phyloP scores from a whole-genome alignment of 1,139 yeast genomes.

The Yamadazyma taylorii region DNA sequence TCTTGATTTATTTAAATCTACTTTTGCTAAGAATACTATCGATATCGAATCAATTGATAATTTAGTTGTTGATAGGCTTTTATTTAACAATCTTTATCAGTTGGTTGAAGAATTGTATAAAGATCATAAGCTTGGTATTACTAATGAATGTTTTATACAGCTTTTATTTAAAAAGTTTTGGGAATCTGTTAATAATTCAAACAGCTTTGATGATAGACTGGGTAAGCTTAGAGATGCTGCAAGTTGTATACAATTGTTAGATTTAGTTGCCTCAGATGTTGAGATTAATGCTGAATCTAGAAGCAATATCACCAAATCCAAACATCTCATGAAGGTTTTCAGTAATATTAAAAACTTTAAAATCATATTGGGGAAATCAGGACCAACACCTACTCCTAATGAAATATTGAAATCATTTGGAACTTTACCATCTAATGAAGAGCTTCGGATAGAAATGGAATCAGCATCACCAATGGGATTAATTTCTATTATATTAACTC shows the following conservation, averaged over 20 bases:
- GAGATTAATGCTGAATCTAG: constrained; percentile 13
- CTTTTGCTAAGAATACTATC: constrained; percentile 24
- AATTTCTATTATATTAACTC: constrained; percentile 46
- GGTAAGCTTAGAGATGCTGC: constrained; percentile 48
- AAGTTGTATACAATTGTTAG: constrained; percentile 39
- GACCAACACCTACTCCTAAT: constrained; percentile 30
- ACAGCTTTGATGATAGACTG: constrained; percentile 46
- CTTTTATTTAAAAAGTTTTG: constrained; percentile 46
- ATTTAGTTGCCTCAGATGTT: constrained; percentile 16
- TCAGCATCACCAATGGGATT: constrained; percentile 26
- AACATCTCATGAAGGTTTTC: constrained; percentile 33
- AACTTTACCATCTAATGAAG: constrained; percentile 15
- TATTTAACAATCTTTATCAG: constrained; percentile 38
- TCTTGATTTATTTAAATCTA: constrained; percentile 24
- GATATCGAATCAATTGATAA: constrained; percentile 27
- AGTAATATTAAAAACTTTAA: constrained; percentile 34
- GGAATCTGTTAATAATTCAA: constrained; percentile 52
- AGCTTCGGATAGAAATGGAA: constrained; percentile 15
- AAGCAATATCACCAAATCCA: constrained; percentile 22
- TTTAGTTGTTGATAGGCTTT: constrained; percentile 38
- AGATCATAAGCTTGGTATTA: constrained; percentile 17
- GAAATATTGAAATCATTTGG: constrained; percentile 28
- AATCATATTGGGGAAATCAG: constrained; percentile 33
- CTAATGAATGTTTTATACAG: constrained; percentile 19
- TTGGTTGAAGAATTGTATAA: constrained; percentile 24